Evolutionary conservation across 1,284 basidiomycete species (phyloP), one percentile per base, ranked within the genome.

Genomic region (Bondarzewia mesenterica): DNA sequence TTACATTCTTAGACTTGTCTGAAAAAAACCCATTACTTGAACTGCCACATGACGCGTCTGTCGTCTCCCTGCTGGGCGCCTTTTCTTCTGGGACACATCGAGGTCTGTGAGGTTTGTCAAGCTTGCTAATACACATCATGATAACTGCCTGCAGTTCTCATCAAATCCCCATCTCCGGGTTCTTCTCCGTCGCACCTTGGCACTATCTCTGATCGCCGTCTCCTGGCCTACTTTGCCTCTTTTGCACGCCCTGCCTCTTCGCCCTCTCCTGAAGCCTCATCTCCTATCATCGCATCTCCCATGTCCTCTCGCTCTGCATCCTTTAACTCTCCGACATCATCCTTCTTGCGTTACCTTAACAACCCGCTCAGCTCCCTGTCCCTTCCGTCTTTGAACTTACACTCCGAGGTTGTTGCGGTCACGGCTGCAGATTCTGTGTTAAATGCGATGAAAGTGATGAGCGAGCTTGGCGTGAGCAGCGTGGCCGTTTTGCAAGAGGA

Each of bases 371-470:
- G 67, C 42, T 66, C 72, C 2, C 66, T 84, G n/a, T 66, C 75
- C 4, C 72, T 88, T 14, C 82, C 85, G 16, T 85, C 82, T 3
- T 61, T 88, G 5, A 73, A 79, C 54, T 68, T 86, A 23, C 77
- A 79, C 54, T 58, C 71, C 4, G 72, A 77, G 2, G 81, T 89
- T 15, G 67, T 88, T 8, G 73, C 80, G 4, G 66, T 77, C 7
- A 71, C 71, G 6, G 76, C 82, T 37, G 71, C 67, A 16, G 74
- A 76, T 3, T 71, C 72, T 18, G 80, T 88, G 16, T 66, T 88
- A 27, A 80, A 87, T 61, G 85, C 85, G 4, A 89, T 89, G 86
- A 75, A 70, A 50, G 67, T 84, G 25, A 88, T 89, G 86, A 86
- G 83, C 57, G 82, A 86, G 53, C 75, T 82, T 59, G 86, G 86